Evolutionary conservation across 495 filamentous ascomycete species (phyloP).

Genomic region (Penicillium salamii): DNA sequence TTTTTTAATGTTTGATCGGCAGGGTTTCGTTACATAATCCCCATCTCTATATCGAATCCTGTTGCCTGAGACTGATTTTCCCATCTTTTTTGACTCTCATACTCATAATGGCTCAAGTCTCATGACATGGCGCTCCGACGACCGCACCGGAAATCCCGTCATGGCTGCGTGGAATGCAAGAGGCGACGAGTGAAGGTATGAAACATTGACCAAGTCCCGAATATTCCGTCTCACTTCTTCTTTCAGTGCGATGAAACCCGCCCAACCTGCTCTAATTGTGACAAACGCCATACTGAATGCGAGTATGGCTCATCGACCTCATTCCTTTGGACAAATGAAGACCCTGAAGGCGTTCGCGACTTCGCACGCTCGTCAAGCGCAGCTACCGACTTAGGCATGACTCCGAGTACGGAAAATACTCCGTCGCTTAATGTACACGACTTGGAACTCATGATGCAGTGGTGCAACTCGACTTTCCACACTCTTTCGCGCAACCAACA

Average conservation of each 20-base stretch:
- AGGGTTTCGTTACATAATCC: constrained; percentile 24
- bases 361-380: not conserved
- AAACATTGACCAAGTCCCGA: not conserved
- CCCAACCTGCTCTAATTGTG: constrained; percentile 39
- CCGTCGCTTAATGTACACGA: constrained; percentile 32
- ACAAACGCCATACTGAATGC: constrained; percentile 37
- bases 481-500: constrained; percentile 29
- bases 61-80: constrained; percentile 14
- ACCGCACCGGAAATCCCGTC: constrained; percentile 33
- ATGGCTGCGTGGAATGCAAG: constrained; percentile 36
- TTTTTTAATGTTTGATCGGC: constrained; percentile 27
- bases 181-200: constrained; percentile 40
- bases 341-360: not conserved
- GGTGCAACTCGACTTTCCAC: constrained; percentile 37
- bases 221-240: not conserved
- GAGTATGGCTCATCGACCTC: constrained; percentile 38
- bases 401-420: constrained; percentile 3
- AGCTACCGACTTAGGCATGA: not conserved
- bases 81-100: not conserved
- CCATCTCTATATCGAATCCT: constrained; percentile 14
- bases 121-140: constrained; percentile 34
- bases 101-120: not conserved
- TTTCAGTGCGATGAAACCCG: constrained; percentile 37
- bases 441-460: constrained; percentile 45
- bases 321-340: constrained; percentile 40